phyloP scores from a whole-genome alignment of 192 early-diverging fungal genomes.

The Haplosporangium gracile region DNA sequence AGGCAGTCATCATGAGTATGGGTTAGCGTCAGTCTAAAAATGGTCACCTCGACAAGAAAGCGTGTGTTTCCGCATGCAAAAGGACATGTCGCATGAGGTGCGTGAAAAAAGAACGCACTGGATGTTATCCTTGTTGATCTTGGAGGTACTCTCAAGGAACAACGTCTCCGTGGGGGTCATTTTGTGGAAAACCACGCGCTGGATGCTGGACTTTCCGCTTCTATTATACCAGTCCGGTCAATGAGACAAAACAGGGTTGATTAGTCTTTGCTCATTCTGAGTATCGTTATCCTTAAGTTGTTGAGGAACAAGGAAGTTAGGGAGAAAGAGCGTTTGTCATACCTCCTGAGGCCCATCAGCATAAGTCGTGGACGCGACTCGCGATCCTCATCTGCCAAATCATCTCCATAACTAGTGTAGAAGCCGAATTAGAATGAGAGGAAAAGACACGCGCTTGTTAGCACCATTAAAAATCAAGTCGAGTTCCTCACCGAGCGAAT shows the following conservation, averaged over 20 bases:
- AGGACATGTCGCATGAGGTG: not conserved
- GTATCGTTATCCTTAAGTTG: too few species aligned
- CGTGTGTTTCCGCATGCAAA: not conserved
- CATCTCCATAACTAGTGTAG: constrained; percentile 48
- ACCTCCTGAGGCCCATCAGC: constrained; percentile 55
- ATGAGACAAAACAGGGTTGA: not conserved
- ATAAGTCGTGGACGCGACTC: constrained; percentile 55
- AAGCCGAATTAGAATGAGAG: not conserved
- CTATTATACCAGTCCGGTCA: constrained; percentile 40
- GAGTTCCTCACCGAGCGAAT: not conserved
- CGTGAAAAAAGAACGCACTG: constrained; percentile 26
- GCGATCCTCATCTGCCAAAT: constrained; percentile 53
- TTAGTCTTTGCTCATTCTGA: not conserved
- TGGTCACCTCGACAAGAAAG: not conserved
- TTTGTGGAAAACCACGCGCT: constrained; percentile 89
- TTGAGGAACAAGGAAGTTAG: not conserved
- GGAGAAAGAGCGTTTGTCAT: not conserved
- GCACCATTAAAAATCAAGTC: not conserved
- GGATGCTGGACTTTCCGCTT: constrained; percentile 90
- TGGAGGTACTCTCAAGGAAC: constrained; percentile 84
- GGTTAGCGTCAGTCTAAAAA: not conserved
- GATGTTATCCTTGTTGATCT: constrained; percentile 77
- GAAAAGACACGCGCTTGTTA: not conserved
- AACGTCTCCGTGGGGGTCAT: constrained; percentile 91
- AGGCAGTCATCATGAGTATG: not conserved